These are phyloP conservation scores for Byssothecium circinans DNA, from an alignment of 2,329 filamentous ascomycete genomes.

Conservation along the genomic window DNA sequence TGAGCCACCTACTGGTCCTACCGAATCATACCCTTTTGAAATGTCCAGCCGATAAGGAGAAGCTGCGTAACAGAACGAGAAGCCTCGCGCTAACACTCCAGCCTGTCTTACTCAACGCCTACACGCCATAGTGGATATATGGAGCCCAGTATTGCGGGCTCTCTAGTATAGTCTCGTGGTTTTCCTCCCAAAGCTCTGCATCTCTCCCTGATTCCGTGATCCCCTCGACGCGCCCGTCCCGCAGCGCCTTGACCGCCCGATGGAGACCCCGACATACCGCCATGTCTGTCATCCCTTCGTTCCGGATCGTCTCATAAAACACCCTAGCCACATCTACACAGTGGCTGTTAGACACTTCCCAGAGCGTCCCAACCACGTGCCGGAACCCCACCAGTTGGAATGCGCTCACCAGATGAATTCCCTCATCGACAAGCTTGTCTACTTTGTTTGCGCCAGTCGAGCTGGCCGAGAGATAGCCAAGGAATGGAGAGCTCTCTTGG, in stretches of 20 bases:
- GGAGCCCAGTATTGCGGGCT: constrained; percentile 1
- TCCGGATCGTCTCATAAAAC: constrained; percentile 23
- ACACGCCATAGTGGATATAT: constrained; percentile 5
- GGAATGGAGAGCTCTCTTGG: too few relatives aligned
- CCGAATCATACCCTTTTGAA: too few relatives aligned
- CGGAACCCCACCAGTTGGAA: constrained; percentile 36
- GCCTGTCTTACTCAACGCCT: background rate
- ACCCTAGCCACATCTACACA: constrained; percentile 36
- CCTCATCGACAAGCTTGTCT: too few relatives aligned
- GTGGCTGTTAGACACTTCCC: constrained; percentile 40
- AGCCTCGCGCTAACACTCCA: background rate
- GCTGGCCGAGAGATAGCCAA: too few relatives aligned
- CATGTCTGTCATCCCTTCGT: constrained; percentile 8
- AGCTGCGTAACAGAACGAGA: constrained; percentile 1
- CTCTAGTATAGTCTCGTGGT: background rate
- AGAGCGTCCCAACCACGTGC: constrained; percentile 48
- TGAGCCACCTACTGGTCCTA: too few relatives aligned
- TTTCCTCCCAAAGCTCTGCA: background rate
- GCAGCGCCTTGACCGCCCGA: constrained; percentile 4
- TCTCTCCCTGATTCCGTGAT: background rate
- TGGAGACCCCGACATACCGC: constrained; percentile 11
- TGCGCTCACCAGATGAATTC: too few relatives aligned
- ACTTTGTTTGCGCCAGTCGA: too few relatives aligned
- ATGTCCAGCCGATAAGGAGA: too few relatives aligned
- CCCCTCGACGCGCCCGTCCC: background rate